Conservation (phyloP, 331 rosid genomes). For the Cydonia oblonga region DNA sequence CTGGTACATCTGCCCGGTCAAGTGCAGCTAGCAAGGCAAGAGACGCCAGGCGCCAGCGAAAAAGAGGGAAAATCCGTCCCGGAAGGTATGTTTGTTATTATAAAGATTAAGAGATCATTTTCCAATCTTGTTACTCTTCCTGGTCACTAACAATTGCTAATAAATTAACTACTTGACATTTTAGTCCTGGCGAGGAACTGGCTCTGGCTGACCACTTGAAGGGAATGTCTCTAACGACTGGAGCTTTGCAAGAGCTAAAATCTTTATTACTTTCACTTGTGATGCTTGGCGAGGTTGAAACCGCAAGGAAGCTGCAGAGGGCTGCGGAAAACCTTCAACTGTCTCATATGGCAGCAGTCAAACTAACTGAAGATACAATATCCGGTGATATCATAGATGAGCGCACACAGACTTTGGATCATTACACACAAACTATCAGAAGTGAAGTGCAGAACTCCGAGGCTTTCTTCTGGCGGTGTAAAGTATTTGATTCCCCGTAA, state of each 20-base stretch:
- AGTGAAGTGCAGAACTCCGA: conserved; percentile 52
- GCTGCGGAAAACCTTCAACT: conserved; percentile 70
- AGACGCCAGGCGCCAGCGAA: conserved; percentile 74
- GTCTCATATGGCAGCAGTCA: conserved; percentile 74
- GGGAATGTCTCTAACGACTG: conserved; percentile 62
- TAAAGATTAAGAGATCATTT: not conserved
- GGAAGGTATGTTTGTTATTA: conserved; percentile 53
- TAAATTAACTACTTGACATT: conserved; percentile 15
- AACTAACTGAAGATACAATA: conserved; percentile 68
- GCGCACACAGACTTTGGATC: conserved; percentile 58
- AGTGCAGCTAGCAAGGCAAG: conserved; percentile 72
- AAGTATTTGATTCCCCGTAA: conserved; percentile 38
- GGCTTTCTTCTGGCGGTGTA: conserved; percentile 61
- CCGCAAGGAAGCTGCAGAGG: conserved; percentile 71
- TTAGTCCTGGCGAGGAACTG: conserved; percentile 87
- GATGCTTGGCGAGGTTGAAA: conserved; percentile 78
- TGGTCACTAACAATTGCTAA: not conserved
- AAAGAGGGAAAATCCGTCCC: conserved; percentile 91
- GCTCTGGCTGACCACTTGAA: conserved; percentile 87
- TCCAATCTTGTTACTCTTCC: not conserved
- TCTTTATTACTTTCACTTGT: conserved; percentile 60
- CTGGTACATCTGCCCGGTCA: conserved; percentile 50
- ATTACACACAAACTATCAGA: conserved; percentile 37
- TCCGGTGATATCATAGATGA: conserved; percentile 58
- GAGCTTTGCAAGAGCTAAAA: conserved; percentile 60